These are phyloP conservation scores for Rhizopogon sp. DNA, from an alignment of 768 basidiomycete species.

Conservation along the genomic window DNA sequence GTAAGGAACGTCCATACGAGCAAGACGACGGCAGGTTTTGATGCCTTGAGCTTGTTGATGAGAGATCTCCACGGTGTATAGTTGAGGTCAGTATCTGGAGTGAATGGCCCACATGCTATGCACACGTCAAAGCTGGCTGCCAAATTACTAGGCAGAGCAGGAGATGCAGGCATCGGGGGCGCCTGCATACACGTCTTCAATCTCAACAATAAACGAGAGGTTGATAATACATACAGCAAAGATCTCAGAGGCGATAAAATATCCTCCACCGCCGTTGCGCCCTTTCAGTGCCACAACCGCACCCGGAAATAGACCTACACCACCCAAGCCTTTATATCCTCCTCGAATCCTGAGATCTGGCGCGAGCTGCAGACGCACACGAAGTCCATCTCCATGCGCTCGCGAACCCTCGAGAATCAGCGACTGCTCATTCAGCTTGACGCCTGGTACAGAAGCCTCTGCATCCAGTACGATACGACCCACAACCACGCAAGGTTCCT, in stretches of 20 bases:
- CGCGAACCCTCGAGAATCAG: slow-evolving; percentile 84
- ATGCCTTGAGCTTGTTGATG: slow-evolving; percentile 51
- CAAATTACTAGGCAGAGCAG: slow-evolving; percentile 26
- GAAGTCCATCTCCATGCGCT: slow-evolving; percentile 57
- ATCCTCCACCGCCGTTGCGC: slow-evolving; percentile 84
- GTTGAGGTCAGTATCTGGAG: slow-evolving; percentile 67
- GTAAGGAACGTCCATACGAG: slow-evolving; percentile 45
- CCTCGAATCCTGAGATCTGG: slow-evolving; percentile 62
- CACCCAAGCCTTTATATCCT: slow-evolving; percentile 52
- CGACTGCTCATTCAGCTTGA: slow-evolving; percentile 71
- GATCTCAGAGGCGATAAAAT: slow-evolving; percentile 81
- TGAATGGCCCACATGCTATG: slow-evolving; percentile 85
- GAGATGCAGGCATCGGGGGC: slow-evolving; percentile 51
- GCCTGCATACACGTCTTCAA: slow-evolving; percentile 37
- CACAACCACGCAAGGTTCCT: slow-evolving; percentile 66
- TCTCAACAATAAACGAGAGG: background rate
- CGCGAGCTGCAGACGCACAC: slow-evolving; percentile 71
- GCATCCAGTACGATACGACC: slow-evolving; percentile 72
- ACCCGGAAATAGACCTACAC: slow-evolving; percentile 82
- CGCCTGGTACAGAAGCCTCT: slow-evolving; percentile 47
- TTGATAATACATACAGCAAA: slow-evolving; percentile 46
- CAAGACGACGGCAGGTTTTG: slow-evolving; percentile 72
- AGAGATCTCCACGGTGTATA: slow-evolving; percentile 70
- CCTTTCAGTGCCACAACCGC: slow-evolving; percentile 83
- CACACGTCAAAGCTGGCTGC: slow-evolving; percentile 56